A percentile compares a stretch with the other conserved stretches of the same genome.
Evolutionary conservation across 2,329 filamentous ascomycete genomes (phyloP).

Genomic region (Myriosclerotinia scirpicola): DNA sequence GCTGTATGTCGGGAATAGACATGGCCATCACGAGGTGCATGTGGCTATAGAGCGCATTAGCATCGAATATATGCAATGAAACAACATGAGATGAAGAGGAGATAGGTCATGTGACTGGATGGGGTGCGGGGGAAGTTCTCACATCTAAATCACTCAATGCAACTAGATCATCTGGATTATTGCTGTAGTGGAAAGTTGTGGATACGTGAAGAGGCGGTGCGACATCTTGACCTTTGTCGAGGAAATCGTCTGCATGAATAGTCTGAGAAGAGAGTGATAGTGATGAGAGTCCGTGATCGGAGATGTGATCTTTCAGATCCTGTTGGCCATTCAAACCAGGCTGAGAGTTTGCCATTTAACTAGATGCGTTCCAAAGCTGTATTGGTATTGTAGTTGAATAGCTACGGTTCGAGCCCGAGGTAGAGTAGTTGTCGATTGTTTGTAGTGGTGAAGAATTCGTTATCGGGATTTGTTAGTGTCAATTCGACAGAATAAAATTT

Average conservation of each 20-base stretch:
- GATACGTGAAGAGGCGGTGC: conserved; percentile 88
- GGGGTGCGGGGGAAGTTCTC: conserved; percentile 37
- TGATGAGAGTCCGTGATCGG: conserved; percentile 27
- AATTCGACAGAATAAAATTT: not conserved
- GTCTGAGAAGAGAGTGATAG: conserved; percentile 66
- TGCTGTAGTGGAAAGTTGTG: conserved; percentile 82
- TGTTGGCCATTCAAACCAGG: conserved; percentile 27
- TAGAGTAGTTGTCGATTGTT: not conserved
- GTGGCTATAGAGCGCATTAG: conserved; percentile 45
- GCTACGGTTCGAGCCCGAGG: not conserved
- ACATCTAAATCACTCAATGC: conserved; percentile 56
- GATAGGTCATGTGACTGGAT: conserved; percentile 31
- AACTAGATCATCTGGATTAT: conserved; percentile 65
- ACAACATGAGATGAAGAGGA: not conserved
- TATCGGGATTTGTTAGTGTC: not conserved
- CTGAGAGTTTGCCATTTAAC: conserved; percentile 27
- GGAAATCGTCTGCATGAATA: conserved; percentile 79
- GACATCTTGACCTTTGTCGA: conserved; percentile 74
- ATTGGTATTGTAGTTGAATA: not conserved
- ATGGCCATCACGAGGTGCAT: conserved; percentile 57
- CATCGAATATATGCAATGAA: too few species aligned
- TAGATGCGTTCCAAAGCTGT: not conserved
- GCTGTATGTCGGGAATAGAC: conserved; percentile 81
- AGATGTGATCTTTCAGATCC: conserved; percentile 26
- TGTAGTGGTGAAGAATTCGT: conserved; percentile 6